Evolutionary conservation across 2,329 filamentous ascomycete genomes (phyloP), one percentile per base, ranked within the genome.

Genomic region (Aureobasidium uvarum): DNA sequence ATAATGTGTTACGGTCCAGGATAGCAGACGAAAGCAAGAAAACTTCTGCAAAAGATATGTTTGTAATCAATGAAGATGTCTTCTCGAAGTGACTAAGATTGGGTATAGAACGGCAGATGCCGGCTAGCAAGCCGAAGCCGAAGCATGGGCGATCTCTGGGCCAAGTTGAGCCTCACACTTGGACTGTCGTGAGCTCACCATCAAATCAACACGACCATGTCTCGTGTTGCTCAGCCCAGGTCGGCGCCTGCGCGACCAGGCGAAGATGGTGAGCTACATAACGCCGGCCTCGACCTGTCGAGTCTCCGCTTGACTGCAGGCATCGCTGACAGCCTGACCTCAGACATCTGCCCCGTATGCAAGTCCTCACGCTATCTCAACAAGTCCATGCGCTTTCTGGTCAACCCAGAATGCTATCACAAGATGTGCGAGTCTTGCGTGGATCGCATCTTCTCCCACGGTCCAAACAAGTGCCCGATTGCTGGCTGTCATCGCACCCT

Each of bases 391-490:
- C 85, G 89, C 69, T 98, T 99, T 80, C 89, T 95, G 71, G 93
- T 99, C 81, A 97, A 98, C 77, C 92, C 94, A 10, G 92, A 96
- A 82, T 99, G 95, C 85, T 99, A 99, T 82, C 95, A 99, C 83
- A 92, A 92, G 71, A 98, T 99, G 91, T 99, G 95, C 82, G 89
- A 92, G 76, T 93, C 91, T 66, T 99, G 95, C 80, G 93, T 98
- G 48, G 90, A 94, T 77, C 90, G 94, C 65, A 91, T 98, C 72
- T 99, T 98, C 83, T 90, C 89, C 41, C 88, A 91, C 64, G 95
- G 95, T 0, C 95, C 95, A 0, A 91, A 92, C 65, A 90, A 92
- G 68, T 99, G 96, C 75, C 95, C 95, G 1, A 91, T 97, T 66
- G 91, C 91, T 0, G 90, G 89, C 46, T 99, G 95, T 79, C 86